A percentile compares a stretch with the other conserved stretches of the same genome.
These are phyloP conservation scores for Alternaria arbusti DNA, from an alignment of 2,329 filamentous ascomycete species.

Conservation along the genomic window DNA sequence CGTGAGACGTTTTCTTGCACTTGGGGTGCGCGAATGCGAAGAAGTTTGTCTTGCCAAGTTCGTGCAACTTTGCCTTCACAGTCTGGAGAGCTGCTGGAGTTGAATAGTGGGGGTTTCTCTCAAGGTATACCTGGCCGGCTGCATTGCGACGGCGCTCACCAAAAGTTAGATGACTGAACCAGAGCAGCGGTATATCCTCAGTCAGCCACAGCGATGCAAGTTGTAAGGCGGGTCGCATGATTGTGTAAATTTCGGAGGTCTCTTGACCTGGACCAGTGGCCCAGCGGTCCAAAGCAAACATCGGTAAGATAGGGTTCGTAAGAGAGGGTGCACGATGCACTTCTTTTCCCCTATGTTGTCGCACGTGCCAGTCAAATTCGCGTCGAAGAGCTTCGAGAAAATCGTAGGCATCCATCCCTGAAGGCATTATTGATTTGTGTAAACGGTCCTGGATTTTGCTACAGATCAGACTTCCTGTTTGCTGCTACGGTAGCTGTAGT, in stretches of 20 bases:
- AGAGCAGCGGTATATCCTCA: conserved; percentile 22
- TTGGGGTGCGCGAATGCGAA: no score
- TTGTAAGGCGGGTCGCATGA: conserved; percentile 15
- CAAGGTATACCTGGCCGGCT: conserved; percentile 8
- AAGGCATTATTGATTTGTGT: no score
- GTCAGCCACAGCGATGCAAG: conserved; percentile 21
- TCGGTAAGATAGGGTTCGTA: conserved; percentile 19
- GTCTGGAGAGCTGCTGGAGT: conserved; percentile 1
- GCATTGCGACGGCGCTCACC: conserved; percentile 6
- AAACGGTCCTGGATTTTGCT: no score
- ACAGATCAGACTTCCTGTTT: no score
- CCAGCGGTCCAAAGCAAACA: conserved; percentile 27
- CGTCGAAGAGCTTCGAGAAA: no score
- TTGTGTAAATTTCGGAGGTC: not conserved
- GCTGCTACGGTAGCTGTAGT: no score
- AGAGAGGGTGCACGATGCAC: not conserved
- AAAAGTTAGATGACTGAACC: conserved; percentile 26
- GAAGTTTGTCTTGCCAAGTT: conserved; percentile 10
- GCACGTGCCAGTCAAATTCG: not conserved
- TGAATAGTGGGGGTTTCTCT: not conserved
- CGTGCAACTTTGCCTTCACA: conserved; percentile 13
- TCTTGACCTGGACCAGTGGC: conserved; percentile 18
- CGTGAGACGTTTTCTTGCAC: no score
- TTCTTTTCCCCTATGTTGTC: not conserved
- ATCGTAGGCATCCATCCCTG: not conserved